These are phyloP conservation scores for Neofusicoccum umdonicola DNA, from an alignment of 2,329 filamentous ascomycete species.

Conservation along the genomic window DNA sequence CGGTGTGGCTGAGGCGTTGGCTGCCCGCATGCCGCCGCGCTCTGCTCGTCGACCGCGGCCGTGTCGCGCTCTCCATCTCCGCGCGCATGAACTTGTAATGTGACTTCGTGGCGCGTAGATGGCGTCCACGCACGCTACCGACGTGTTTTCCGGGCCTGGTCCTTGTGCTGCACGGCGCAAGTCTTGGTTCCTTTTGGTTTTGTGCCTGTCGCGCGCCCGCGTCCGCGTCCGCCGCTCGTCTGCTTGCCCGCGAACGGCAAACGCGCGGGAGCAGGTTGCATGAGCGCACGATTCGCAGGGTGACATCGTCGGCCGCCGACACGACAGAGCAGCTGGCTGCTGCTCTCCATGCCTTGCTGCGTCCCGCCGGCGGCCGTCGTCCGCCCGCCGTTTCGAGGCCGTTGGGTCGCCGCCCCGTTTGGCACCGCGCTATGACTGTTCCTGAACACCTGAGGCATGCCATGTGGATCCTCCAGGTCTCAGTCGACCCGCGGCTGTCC, in stretches of 20 bases:
- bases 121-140: not conserved
- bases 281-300: constrained; percentile 3
- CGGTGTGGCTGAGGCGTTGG: not conserved
- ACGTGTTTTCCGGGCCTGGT: not conserved
- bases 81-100: not conserved
- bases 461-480: constrained; percentile 1
- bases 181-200: not conserved
- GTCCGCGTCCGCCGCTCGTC: not conserved
- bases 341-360: no score
- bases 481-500: not conserved
- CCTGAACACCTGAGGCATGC: not conserved
- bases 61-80: not conserved
- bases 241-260: not conserved
- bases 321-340: not conserved
- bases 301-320: not conserved
- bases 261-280: constrained; percentile 1
- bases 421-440: constrained; percentile 4
- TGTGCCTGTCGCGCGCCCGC: not conserved
- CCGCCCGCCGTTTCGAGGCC: not conserved
- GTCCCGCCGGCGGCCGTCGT: no score
- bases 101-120: not conserved
- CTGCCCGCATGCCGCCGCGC: not conserved
- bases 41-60: not conserved
- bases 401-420: no score
- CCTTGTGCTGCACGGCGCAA: not conserved